Base-by-base conservation (phyloP, 2,329 filamentous ascomycete genomes). In the Phyllosticta ampelicida region DNA sequence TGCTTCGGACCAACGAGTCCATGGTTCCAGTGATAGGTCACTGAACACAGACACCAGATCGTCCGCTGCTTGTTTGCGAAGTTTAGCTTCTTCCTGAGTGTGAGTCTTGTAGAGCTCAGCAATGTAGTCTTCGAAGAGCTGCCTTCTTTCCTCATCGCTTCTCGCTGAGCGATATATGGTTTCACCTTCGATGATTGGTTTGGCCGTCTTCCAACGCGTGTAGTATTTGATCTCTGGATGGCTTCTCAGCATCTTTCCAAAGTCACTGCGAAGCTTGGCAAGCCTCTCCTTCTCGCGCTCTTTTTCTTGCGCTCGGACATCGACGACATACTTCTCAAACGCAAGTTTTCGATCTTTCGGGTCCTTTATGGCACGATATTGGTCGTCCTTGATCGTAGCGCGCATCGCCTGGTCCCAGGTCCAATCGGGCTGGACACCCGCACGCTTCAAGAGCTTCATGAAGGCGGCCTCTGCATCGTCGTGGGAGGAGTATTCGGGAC, bases 141-240 rank as follows among this genome's bases (percentile, higher is more conserved):
- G 86, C 61, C 88, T 86, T 59, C 91, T 86, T 76, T 97, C 94
- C 60, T 83, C 80, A 65, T 99, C 94, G 69, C 92, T 82, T 65
- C 87, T 87, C 50, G 91, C 92, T 28, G 90, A 92, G 65, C 90
- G 86, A 76, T 97, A 99, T 60, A 95, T 94, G 53, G 90, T 94
- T 77, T 99, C 94, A 54, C 87, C 87, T 73, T 97, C 90, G 62
- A 99, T 90, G 63, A 96, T 95, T 9, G 90, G 90, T 54, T 89
- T 86, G 56, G 92, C 94, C 16, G 90, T 96, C 80, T 90, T 95
- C 94, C 94, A 99, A 61, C 90, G 87, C 49, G 92, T 96, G 73
- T 95, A 96, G 71, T 96, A 85, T 73, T 91, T 94, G 73, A 99
- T 97, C 73, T 99, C 94, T 61, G 91, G 90, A 72, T 99, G 92